Conservation (phyloP, 2,329 filamentous ascomycete genomes). For the Fusarium phyllophilum region DNA sequence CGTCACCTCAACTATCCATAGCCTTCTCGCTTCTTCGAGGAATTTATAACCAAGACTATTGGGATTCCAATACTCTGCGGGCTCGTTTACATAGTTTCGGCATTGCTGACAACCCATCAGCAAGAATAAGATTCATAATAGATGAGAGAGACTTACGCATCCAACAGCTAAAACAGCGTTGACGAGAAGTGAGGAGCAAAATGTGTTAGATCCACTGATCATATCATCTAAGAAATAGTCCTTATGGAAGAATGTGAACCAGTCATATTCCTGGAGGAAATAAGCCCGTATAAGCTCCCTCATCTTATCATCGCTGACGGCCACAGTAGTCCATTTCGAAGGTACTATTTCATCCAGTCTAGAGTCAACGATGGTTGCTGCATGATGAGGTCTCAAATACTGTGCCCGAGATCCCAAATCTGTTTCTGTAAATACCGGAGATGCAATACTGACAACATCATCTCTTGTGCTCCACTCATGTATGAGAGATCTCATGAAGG, state of each 20-base stretch:
- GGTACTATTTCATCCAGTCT: neutral
- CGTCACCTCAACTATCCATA: neutral
- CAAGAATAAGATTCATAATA: fast-evolving
- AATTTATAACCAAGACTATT: neutral
- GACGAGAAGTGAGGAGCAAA: constrained; percentile 10
- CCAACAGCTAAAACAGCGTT: constrained; percentile 15
- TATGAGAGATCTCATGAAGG: constrained; percentile 6
- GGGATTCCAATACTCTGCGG: constrained; percentile 14
- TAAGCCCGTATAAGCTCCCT: neutral
- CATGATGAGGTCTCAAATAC: constrained; percentile 19
- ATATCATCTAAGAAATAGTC: constrained; percentile 22
- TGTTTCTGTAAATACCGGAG: fast-evolving
- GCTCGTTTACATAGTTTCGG: neutral
- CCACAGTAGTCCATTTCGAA: constrained; percentile 4
- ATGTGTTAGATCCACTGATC: neutral
- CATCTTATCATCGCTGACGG: neutral
- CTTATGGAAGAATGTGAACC: constrained; percentile 15
- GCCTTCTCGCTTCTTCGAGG: constrained; percentile 4
- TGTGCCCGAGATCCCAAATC: neutral
- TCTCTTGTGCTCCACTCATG: constrained; percentile 5
- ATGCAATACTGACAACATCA: neutral
- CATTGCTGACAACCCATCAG: neutral
- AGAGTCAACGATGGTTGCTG: constrained; percentile 1
- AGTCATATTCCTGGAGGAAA: constrained; percentile 14
- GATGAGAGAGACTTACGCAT: neutral